Evolutionary conservation across 352 stramenopile species (phyloP).

Genomic region (Globisporangium barbulae): DNA sequence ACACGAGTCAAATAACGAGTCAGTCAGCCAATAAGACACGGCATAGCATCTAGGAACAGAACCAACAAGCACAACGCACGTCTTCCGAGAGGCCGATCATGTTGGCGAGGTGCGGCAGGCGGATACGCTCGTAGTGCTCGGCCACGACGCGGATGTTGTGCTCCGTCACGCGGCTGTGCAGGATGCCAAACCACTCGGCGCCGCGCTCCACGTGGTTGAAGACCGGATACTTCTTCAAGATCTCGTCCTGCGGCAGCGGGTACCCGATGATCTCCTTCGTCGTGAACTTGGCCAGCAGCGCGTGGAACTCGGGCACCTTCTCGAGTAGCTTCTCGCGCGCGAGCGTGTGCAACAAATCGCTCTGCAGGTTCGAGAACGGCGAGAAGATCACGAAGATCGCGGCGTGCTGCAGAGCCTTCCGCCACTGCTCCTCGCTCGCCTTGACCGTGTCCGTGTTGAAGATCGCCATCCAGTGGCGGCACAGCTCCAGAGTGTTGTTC

Average conservation of each 20-base stretch:
- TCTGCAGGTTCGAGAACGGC: conserved; percentile 74
- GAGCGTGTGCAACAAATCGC: conserved; percentile 69
- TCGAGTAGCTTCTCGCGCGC: conserved; percentile 58
- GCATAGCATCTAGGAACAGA: too few species aligned
- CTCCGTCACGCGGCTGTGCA: conserved; percentile 94
- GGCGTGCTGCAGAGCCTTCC: conserved; percentile 69
- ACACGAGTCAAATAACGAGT: background rate
- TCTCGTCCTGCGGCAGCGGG: conserved; percentile 86
- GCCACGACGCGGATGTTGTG: conserved; percentile 96
- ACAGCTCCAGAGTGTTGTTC: conserved; percentile 95
- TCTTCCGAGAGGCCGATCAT: conserved; percentile 92
- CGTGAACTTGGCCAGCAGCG: conserved; percentile 88
- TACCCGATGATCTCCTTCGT: conserved; percentile 97
- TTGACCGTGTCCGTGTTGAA: conserved; percentile 77
- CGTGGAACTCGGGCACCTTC: conserved; percentile 58
- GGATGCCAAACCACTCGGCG: conserved; percentile 83
- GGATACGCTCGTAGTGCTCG: conserved; percentile 96
- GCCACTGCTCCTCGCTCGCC: conserved; percentile 63
- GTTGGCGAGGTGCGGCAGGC: conserved; percentile 88
- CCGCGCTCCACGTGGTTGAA: conserved; percentile 76
- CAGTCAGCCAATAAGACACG: background rate
- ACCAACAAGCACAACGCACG: too few species aligned
- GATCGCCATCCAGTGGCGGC: conserved; percentile 82
- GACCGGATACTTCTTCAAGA: conserved; percentile 81
- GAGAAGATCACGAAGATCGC: conserved; percentile 78